phyloP scores from a whole-genome alignment of 2,329 filamentous ascomycete genomes.

The Hymenoscyphus fraxineus region DNA sequence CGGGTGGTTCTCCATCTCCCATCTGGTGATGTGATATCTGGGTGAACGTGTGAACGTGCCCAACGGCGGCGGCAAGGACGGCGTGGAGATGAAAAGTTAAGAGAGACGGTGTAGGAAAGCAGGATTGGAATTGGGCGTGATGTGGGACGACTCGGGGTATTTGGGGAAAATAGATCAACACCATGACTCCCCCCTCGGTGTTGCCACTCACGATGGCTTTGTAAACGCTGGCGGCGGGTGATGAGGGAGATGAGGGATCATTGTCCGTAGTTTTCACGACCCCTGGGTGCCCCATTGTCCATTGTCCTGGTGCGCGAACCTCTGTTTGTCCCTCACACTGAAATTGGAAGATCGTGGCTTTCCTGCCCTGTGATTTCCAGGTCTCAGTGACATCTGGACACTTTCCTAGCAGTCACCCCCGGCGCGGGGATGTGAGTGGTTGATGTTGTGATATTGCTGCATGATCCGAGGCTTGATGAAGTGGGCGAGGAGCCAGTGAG shows the following conservation, averaged over 20 bases:
- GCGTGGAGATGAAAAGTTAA: conserved; percentile 4
- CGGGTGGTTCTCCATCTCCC: background rate
- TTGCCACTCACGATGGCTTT: conserved; percentile 29
- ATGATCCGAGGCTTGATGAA: conserved; percentile 15
- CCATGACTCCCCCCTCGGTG: conserved; percentile 4
- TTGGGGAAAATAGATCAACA: conserved; percentile 8
- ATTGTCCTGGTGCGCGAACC: conserved; percentile 10
- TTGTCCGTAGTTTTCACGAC: background rate
- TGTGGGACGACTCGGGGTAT: conserved; percentile 17
- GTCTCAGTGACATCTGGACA: background rate
- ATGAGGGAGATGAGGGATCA: background rate
- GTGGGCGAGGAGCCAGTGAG: conserved; percentile 7
- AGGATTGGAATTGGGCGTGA: background rate
- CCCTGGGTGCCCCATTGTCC: background rate
- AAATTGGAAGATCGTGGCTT: background rate
- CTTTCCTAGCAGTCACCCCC: background rate
- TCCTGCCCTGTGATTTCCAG: background rate
- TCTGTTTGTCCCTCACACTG: background rate
- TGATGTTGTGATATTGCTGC: conserved; percentile 25
- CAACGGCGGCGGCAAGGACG: conserved; percentile 13
- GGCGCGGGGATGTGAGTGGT: conserved; percentile 18
- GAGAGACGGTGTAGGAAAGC: conserved; percentile 10
- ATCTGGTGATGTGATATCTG: background rate
- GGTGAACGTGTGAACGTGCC: background rate
- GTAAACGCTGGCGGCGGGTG: conserved; percentile 24